Evolutionary conservation across 148 eudicot genomes (phyloP).

Genomic region (Oxyria digyna): DNA sequence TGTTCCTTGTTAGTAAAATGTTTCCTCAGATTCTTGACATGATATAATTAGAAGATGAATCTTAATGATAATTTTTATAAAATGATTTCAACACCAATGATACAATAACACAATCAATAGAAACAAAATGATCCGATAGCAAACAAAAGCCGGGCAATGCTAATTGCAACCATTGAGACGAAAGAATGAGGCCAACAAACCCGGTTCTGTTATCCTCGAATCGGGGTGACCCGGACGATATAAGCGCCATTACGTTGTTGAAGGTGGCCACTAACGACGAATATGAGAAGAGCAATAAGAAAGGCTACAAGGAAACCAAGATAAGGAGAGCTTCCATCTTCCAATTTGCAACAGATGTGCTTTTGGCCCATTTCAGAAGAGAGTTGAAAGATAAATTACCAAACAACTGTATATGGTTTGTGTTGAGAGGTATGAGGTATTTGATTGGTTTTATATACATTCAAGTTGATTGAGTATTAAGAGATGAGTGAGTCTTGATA

Average conservation of each 20-base stretch:
- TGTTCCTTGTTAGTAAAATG: too few species aligned
- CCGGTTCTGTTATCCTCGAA: not conserved
- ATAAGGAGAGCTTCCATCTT: not conserved
- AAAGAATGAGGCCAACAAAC: not conserved
- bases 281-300: not conserved
- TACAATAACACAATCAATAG: not conserved
- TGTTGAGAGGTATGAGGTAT: too few species aligned
- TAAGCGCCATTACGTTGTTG: not conserved
- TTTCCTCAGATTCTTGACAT: too few species aligned
- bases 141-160: not conserved
- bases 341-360: not conserved
- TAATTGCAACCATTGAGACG: not conserved
- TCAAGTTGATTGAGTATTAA: not conserved
- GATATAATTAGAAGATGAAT: not conserved
- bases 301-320: not conserved
- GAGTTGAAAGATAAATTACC: not conserved
- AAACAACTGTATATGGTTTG: too few species aligned
- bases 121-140: not conserved
- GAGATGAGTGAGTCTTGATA: not conserved
- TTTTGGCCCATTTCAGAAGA: not conserved
- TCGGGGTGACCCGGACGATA: not conserved
- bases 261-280: not conserved
- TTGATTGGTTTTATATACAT: not conserved
- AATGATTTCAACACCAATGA: too few species aligned
- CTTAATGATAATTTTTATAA: not conserved